A percentile compares a stretch with the other conserved stretches of the same genome.
These are phyloP conservation scores for Olyra latifolia DNA, from an alignment of 176 grass and related monocot genomes.

Conservation along the genomic window DNA sequence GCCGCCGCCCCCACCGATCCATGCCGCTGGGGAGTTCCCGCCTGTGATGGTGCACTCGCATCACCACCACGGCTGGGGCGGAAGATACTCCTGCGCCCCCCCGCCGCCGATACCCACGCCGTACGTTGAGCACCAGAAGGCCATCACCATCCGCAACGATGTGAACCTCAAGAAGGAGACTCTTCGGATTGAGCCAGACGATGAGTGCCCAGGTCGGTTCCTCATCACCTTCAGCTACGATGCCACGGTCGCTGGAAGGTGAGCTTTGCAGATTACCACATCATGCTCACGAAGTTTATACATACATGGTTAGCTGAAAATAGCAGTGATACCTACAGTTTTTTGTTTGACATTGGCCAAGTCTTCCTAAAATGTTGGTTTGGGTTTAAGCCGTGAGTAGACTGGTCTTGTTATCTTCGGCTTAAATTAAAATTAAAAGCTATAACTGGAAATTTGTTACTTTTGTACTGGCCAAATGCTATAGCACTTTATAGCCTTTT, in stretches of 20 bases:
- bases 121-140: slow-evolving; percentile 62
- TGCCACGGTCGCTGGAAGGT: slow-evolving; percentile 57
- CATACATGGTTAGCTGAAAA: neutral
- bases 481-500: too few species aligned
- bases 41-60: slow-evolving; percentile 7
- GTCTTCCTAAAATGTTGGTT: neutral
- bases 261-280: neutral
- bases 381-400: neutral
- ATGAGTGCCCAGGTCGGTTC: slow-evolving; percentile 25
- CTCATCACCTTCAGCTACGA: slow-evolving; percentile 61
- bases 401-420: too few species aligned
- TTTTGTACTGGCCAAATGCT: too few species aligned
- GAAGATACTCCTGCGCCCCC: slow-evolving; percentile 27
- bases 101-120: slow-evolving; percentile 16
- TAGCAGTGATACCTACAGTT: neutral
- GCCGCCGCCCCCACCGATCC: neutral
- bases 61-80: slow-evolving; percentile 37
- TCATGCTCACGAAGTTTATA: neutral
- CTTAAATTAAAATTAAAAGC: too few species aligned
- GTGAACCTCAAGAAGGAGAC: slow-evolving; percentile 74
- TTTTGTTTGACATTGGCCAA: neutral
- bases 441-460: too few species aligned
- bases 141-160: slow-evolving; percentile 60
- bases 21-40: slow-evolving; percentile 11
- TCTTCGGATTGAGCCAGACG: slow-evolving; percentile 51